phyloP scores from a whole-genome alignment of 1,139 yeast genomes.

The Pichia sp. region DNA sequence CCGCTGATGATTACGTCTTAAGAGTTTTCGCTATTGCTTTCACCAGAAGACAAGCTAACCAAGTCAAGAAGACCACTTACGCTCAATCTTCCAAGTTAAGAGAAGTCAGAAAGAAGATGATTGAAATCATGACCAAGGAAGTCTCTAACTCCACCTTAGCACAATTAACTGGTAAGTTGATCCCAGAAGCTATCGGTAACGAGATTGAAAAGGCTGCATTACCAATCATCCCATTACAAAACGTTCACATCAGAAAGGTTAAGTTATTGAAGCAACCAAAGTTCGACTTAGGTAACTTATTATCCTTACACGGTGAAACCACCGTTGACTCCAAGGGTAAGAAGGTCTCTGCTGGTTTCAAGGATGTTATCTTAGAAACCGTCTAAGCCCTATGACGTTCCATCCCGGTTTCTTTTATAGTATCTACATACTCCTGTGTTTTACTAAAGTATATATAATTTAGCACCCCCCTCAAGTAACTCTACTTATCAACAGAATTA shows the following conservation, averaged over 20 bases:
- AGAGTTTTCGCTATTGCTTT: constrained; percentile 87
- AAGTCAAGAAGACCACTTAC: constrained; percentile 84
- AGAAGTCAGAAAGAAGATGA: constrained; percentile 76
- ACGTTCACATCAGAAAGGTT: constrained; percentile 88
- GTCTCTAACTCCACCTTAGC: constrained; percentile 79
- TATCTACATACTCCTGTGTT: no score
- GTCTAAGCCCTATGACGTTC: no score
- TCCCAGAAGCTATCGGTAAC: constrained; percentile 88
- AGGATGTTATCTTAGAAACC: constrained; percentile 84
- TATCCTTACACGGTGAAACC: constrained; percentile 89
- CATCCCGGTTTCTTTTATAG: no score
- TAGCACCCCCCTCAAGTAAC: no score
- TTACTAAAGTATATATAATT: no score
- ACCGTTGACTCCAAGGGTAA: constrained; percentile 77
- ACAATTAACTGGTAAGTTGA: constrained; percentile 81
- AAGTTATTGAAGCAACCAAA: constrained; percentile 88
- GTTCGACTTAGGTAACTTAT: constrained; percentile 82
- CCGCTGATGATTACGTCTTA: constrained; percentile 83
- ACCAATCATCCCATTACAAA: constrained; percentile 82
- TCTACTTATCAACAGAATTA: no score
- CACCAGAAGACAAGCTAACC: constrained; percentile 88
- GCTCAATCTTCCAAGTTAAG: constrained; percentile 89
- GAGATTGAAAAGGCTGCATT: constrained; percentile 84
- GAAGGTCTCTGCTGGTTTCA: constrained; percentile 82
- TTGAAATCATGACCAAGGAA: constrained; percentile 80